Conservation (phyloP, 2,329 filamentous ascomycete genomes). For the Neofusicoccum sp. region DNA sequence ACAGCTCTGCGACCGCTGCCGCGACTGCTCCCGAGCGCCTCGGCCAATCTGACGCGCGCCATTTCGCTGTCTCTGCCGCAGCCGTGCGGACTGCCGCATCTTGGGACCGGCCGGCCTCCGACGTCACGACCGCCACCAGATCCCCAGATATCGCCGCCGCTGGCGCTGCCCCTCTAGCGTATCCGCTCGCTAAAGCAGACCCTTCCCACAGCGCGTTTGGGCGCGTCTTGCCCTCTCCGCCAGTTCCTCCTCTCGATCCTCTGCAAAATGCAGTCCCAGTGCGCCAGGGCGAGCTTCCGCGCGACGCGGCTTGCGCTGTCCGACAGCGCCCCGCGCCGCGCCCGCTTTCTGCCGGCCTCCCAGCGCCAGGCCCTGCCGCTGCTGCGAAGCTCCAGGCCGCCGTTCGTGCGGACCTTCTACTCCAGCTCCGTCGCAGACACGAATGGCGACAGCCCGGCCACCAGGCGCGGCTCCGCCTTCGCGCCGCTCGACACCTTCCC, state of each 20-base stretch:
- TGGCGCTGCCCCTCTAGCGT: not conserved
- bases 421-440: slow-evolving; percentile 23
- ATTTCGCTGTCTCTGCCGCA: not conserved
- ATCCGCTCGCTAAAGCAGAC: not conserved
- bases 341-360: not conserved
- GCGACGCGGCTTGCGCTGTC: slow-evolving; percentile 11
- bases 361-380: not conserved
- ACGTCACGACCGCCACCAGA: slow-evolving; percentile 10
- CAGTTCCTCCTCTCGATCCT: not conserved
- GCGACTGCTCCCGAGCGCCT: not conserved
- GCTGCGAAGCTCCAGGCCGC: not conserved
- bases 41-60: not conserved
- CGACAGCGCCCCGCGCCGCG: not conserved
- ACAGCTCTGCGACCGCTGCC: not conserved
- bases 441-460: slow-evolving; percentile 12
- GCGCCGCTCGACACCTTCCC: slow-evolving; percentile 65
- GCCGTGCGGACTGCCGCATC: not conserved
- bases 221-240: not conserved
- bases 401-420: slow-evolving; percentile 20
- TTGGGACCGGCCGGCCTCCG: not conserved
- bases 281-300: slow-evolving; percentile 15
- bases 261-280: slow-evolving; percentile 18
- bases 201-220: not conserved
- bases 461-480: slow-evolving; percentile 25
- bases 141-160: not conserved